Percentiles rank a stretch among this genome's conserved stretches.
These are phyloP conservation scores for Tripterygium wilfordii DNA, from an alignment of 177 flowering plant genomes.

Conservation along the genomic window DNA sequence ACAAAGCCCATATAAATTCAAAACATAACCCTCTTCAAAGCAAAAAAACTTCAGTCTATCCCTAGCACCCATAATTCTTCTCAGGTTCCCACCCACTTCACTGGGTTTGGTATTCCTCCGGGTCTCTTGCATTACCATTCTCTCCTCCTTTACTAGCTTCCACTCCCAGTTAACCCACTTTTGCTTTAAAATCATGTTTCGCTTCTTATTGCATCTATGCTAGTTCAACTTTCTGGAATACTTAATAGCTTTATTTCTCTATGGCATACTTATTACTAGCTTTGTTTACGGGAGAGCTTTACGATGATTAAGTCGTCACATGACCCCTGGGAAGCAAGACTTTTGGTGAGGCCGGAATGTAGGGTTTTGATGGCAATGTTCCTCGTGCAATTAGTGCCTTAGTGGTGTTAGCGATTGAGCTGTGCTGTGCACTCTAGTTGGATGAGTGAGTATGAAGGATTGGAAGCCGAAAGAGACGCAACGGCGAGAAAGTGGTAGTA, in stretches of 20 bases:
- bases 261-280: too few relatives aligned
- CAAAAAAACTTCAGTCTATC: too few relatives aligned
- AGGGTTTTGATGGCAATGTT: conserved; percentile 68
- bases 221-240: conserved; percentile 42
- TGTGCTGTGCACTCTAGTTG: conserved; percentile 62
- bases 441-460: conserved; percentile 65
- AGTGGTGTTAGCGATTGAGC: conserved; percentile 40
- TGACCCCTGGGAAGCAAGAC: conserved; percentile 49
- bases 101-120: conserved; percentile 61
- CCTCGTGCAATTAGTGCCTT: conserved; percentile 52
- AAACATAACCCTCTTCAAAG: too few relatives aligned
- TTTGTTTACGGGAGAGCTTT: conserved; percentile 58
- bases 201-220: conserved; percentile 44
- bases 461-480: conserved; percentile 58
- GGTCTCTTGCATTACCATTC: conserved; percentile 51
- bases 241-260: too few relatives aligned
- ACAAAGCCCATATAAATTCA: too few relatives aligned
- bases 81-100: conserved; percentile 64
- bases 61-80: conserved; percentile 50
- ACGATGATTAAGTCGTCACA: conserved; percentile 42
- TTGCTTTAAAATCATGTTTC: conserved; percentile 59
- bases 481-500: conserved; percentile 48
- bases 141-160: conserved; percentile 66
- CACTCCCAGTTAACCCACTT: conserved; percentile 55
- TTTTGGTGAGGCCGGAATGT: conserved; percentile 63